Conservation (phyloP, 2,329 filamentous ascomycete species). For the Fusarium dimerum region DNA sequence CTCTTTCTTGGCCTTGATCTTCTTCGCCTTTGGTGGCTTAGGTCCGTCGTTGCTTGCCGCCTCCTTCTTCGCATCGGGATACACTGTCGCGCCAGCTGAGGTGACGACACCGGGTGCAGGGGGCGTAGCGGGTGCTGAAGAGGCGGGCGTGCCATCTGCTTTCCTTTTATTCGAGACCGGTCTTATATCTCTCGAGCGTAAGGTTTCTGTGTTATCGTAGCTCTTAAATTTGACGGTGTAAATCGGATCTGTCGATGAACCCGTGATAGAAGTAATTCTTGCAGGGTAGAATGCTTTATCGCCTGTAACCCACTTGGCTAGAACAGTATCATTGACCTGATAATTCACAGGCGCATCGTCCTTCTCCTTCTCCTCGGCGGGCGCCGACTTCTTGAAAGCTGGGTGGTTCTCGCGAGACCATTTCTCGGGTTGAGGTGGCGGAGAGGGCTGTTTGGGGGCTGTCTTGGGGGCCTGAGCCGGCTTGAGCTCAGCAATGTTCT, state of each 20-base stretch:
- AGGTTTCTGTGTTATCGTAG: constrained; percentile 81
- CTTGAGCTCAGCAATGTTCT: constrained; percentile 79
- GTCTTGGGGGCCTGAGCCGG: constrained; percentile 48
- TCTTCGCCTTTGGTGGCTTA: constrained; percentile 80
- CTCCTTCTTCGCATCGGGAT: constrained; percentile 62
- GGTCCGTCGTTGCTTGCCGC: constrained; percentile 64
- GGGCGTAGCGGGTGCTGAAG: constrained; percentile 39
- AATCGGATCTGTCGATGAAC: constrained; percentile 85
- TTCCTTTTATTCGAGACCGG: constrained; percentile 82
- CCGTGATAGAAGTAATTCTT: constrained; percentile 90
- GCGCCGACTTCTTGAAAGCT: constrained; percentile 61
- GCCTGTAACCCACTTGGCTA: constrained; percentile 88
- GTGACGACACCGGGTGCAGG: constrained; percentile 48
- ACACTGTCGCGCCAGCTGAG: constrained; percentile 58
- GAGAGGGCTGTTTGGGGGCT: constrained; percentile 45
- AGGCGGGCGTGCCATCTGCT: constrained; percentile 70
- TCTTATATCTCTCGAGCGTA: constrained; percentile 80
- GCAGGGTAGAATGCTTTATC: constrained; percentile 92
- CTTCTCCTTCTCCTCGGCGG: constrained; percentile 54
- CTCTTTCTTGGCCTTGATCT: constrained; percentile 87
- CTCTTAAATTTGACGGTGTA: constrained; percentile 95
- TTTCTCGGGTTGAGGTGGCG: constrained; percentile 64
- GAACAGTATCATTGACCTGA: constrained; percentile 84
- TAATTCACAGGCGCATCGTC: constrained; percentile 58
- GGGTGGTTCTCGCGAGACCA: constrained; percentile 82